phyloP scores from a whole-genome alignment of 225 moss, liverwort and hornwort genomes.

The Sphagnum contortum region DNA sequence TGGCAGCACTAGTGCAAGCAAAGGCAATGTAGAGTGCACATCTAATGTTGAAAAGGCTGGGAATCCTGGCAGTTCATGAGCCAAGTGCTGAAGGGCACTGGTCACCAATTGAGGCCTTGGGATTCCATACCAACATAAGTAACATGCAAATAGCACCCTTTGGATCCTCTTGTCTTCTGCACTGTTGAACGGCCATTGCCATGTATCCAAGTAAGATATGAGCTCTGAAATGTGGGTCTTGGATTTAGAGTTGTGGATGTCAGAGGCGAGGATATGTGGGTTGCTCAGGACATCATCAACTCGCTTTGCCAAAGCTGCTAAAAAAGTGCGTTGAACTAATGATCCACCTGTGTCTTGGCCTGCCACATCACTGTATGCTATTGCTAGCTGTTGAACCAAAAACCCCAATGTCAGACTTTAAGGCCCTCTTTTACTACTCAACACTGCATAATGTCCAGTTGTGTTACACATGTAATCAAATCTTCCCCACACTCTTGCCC shows the following conservation, averaged over 20 bases:
- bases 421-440: no score
- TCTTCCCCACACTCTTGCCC: no score
- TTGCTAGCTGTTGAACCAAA: conserved; percentile 35
- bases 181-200: conserved; percentile 47
- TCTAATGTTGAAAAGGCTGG: conserved; percentile 37
- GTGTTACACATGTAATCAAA: no score
- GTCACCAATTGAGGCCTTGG: conserved; percentile 58
- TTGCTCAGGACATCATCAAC: conserved; percentile 76
- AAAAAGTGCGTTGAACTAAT: conserved; percentile 75
- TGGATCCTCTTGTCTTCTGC: conserved; percentile 33
- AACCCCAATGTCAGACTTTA: not conserved
- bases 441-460: no score
- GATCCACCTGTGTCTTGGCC: conserved; percentile 45
- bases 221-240: conserved; percentile 53
- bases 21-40: conserved; percentile 50
- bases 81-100: conserved; percentile 55
- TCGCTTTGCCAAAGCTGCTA: conserved; percentile 77
- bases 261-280: conserved; percentile 7
- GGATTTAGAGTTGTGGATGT: conserved; percentile 18
- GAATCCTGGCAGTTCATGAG: conserved; percentile 44
- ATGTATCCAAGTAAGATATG: conserved; percentile 51
- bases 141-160: conserved; percentile 69
- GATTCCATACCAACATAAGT: conserved; percentile 86
- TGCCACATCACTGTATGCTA: conserved; percentile 73
- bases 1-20: conserved; percentile 72